These are phyloP conservation scores for Trichosanthes truncata DNA, from an alignment of 306 rosid species.

Conservation along the genomic window DNA sequence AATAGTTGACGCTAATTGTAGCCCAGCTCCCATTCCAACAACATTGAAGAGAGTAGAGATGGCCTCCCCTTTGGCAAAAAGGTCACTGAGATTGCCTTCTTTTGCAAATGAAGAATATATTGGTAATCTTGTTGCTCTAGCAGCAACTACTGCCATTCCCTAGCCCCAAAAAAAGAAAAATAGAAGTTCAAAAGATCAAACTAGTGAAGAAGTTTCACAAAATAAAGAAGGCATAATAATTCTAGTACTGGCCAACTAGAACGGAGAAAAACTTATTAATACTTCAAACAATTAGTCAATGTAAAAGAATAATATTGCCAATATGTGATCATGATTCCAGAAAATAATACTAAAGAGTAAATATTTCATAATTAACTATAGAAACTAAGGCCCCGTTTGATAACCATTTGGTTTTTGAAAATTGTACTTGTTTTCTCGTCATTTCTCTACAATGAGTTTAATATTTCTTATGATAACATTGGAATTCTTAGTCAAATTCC, in stretches of 20 bases:
- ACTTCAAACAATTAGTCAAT: not conserved
- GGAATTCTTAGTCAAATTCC: too few species aligned
- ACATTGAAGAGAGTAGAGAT: constrained; percentile 93
- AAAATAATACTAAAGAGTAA: not conserved
- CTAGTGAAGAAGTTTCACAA: not conserved
- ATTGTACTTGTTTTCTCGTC: too few species aligned
- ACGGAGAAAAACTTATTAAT: not conserved
- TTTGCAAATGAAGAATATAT: constrained; percentile 95
- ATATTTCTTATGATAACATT: too few species aligned
- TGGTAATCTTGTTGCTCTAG: constrained; percentile 98
- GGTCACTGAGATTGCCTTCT: constrained; percentile 98
- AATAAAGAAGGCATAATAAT: not conserved
- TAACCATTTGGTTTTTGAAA: too few species aligned
- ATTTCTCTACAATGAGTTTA: too few species aligned
- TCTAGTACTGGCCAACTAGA: not conserved
- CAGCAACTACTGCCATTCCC: constrained; percentile 99
- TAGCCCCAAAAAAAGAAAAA: constrained; percentile 20
- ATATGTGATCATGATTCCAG: not conserved
- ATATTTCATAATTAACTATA: not conserved
- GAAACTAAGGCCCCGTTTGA: not conserved
- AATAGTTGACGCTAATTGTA: constrained; percentile 85
- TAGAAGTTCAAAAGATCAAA: not conserved
- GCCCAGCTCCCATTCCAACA: constrained; percentile 82
- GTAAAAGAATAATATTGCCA: not conserved
- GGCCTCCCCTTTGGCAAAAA: constrained; percentile 98